These are phyloP conservation scores for Chrysanthemum seticuspe DNA, from an alignment of 129 eudicot genomes.

Conservation along the genomic window DNA sequence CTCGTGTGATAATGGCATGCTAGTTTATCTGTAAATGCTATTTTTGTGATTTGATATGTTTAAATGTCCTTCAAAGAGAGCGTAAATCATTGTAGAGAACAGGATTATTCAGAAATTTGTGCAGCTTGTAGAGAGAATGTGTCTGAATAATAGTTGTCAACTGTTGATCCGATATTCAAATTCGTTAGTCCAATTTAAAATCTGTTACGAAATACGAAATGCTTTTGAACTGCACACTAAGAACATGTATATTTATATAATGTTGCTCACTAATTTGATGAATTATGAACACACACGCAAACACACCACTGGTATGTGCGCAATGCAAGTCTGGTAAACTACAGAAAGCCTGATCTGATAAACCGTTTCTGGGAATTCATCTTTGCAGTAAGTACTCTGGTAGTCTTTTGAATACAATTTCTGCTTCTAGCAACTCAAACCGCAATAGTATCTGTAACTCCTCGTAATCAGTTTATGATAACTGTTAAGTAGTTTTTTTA, in stretches of 20 bases:
- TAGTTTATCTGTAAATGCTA: constrained; percentile 27
- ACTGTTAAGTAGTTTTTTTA: neutral
- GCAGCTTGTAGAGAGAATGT: constrained; percentile 27
- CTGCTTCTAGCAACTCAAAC: neutral
- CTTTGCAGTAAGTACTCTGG: neutral
- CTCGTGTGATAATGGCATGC: constrained; percentile 13
- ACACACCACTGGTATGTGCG: neutral
- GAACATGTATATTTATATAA: neutral
- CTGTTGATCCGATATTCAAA: constrained; percentile 3
- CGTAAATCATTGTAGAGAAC: constrained; percentile 22
- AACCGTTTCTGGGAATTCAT: neutral
- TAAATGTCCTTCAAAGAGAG: constrained; percentile 7
- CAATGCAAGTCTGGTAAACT: neutral
- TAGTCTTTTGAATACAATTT: neutral
- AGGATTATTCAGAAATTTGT: constrained; percentile 4
- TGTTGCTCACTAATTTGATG: neutral
- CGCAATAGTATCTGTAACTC: neutral
- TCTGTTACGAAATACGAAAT: neutral
- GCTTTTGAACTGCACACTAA: neutral
- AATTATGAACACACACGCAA: neutral
- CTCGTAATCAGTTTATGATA: constrained; percentile 2
- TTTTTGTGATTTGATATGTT: constrained; percentile 9
- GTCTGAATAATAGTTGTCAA: constrained; percentile 25
- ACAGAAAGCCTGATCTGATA: neutral
- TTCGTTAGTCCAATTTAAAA: neutral